Base-by-base conservation (phyloP, 768 basidiomycete genomes). In the Suillus hirtellus region DNA sequence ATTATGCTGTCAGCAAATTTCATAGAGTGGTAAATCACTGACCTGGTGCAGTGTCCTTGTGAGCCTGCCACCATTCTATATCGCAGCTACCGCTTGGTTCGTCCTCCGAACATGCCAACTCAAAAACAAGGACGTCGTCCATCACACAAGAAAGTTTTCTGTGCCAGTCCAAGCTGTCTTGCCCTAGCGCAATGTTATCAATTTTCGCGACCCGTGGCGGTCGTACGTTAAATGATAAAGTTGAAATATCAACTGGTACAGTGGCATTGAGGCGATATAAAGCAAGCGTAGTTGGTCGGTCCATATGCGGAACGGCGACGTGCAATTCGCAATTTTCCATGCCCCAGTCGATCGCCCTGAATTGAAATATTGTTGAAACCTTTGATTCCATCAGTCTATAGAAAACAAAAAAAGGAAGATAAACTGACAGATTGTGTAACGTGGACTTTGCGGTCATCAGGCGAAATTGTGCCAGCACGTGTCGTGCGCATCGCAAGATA, bases 71-170 rank as follows among this genome's bases (percentile, higher is more conserved):
- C 31, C 52, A 53, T 53, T 34, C 31, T 19, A 53, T n/a, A 53
- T 53, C 31, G 52, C 52, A 53, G 10, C 31, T n/a, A 34, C 31
- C 31, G 52, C 31, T 53, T n/a, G 10, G 5, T n/a, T 53, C 52
- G 5, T 53, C 52, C 31, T 53, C 52, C 19, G 19, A 53, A n/a
- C 52, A 53, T 53, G 2, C 52, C 19, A 34, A 34, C 19, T 53
- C 52, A 7, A 53, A 53, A 27, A 53, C 52, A n/a, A 53, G 52
- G 52, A 53, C 52, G 31, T 53, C 52, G 19, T 53, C 52, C 52
- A n/a, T 53, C 5, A 31, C 52, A 53, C 52, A 53, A 53, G 31
- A 53, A 53, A 53, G 31, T 53, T 34, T 53, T 11, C 52, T 53
- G 52, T 53, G 52, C 31, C 52, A 53, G 19, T 53, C 10, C 31